Conservation (phyloP, 2,329 filamentous ascomycete genomes). For the Paracorniculantispora psalliotae region DNA sequence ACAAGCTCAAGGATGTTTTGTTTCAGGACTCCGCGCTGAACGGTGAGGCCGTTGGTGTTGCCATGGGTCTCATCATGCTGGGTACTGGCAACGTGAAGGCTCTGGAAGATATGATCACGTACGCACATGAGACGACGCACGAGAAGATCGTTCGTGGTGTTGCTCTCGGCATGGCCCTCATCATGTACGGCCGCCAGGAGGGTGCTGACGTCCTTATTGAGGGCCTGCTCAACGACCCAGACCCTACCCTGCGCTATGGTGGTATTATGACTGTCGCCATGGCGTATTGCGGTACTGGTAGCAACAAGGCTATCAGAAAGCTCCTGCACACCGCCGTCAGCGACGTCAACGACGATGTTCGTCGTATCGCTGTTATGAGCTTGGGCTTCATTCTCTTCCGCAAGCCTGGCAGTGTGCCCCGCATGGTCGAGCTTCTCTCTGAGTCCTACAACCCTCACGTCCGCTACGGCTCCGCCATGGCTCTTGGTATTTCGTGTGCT, state of each 20-base stretch:
- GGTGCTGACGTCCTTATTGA: conserved; percentile 92
- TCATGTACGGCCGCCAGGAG: conserved; percentile 97
- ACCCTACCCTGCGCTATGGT: conserved; percentile 89
- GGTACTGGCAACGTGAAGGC: conserved; percentile 94
- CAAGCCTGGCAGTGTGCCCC: conserved; percentile 92
- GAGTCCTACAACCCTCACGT: conserved; percentile 99
- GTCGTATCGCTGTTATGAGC: conserved; percentile 93
- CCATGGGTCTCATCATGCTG: conserved; percentile 97
- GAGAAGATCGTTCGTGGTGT: conserved; percentile 98
- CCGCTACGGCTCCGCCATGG: conserved; percentile 96
- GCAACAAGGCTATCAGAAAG: conserved; percentile 97
- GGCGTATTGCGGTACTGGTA: conserved; percentile 94
- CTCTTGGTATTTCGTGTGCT: conserved; percentile 94
- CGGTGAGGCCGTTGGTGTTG: conserved; percentile 89
- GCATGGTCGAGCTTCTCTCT: conserved; percentile 96
- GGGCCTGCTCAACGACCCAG: conserved; percentile 85
- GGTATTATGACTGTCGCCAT: conserved; percentile 98
- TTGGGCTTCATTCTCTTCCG: conserved; percentile 97
- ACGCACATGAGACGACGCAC: conserved; percentile 95
- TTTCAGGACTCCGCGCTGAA: conserved; percentile 95
- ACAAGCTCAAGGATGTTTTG: conserved; percentile 81
- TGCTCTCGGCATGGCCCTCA: conserved; percentile 92
- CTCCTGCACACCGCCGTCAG: conserved; percentile 94
- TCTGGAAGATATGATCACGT: conserved; percentile 93
- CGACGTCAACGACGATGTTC: conserved; percentile 96